Base-by-base conservation (phyloP, 305 asterid species). In the Fraxinus dipetala region DNA sequence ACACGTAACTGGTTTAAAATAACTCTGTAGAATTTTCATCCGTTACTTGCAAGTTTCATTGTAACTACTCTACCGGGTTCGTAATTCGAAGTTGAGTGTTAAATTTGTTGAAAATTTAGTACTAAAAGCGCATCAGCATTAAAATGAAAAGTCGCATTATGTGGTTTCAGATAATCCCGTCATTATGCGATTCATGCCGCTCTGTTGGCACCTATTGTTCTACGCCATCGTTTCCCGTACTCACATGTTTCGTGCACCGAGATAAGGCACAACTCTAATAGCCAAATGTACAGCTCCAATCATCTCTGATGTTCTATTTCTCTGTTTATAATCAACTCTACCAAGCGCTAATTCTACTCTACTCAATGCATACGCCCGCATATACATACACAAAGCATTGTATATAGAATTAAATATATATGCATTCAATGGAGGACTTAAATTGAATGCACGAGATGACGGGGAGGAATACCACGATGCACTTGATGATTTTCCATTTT, bases 391-490 rank as follows among this genome's bases (percentile, higher is more conserved):
- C 65, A 54, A 54, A 4, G 9, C 65, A 6, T 54, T n/a, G 65
- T 16, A n/a, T 54, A 18, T 54, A 54, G 24, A 54, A 54, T 54
- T n/a, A 18, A 6, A 16, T 54, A 51, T 38, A 38, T 22, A 63
- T 10, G 3, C 2, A 24, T 76, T 45, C 24, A 77, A 75, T 89
- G 90, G 89, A 86, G 35, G 81, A 79, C 26, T 26, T 78, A 82
- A 79, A 45, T 76, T 48, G 75, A 14, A 74, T 48, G 28, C 38
- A 34, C 77, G 45, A 16, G 80, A 78, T 61, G 51, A 9, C 76
- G 84, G 69, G 26, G 91, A 81, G 59, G 92, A 83, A 83, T 92
- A 90, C 70, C 79, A 65, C 20, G 93, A 91, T 74, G 91, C 91
- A 4, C 13, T 63, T 51, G 93, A 91, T 65, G 94, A 90, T 32